Base-by-base conservation (phyloP, 495 filamentous ascomycete genomes). In the Tuber melanosporum region DNA sequence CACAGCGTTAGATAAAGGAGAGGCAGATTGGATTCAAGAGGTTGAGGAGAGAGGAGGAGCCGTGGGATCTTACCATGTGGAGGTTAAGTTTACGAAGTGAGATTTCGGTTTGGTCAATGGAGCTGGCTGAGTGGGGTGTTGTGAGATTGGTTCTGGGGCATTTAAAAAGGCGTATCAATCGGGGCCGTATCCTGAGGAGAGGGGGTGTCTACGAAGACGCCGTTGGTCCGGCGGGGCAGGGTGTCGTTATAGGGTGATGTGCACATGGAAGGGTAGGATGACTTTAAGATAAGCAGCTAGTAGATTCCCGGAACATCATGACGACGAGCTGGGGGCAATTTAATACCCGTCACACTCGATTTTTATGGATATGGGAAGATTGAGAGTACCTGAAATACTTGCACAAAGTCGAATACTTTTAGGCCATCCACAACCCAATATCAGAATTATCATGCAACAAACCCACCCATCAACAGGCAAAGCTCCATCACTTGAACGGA, bases 11-110 rank as follows among this genome's bases (percentile, higher is more conserved):
- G 84, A 99, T 95, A 86, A 98, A 98, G 82, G 93, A 91, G 85
- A 98, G 94, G 45, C n/a, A 94, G 66, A 96, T 89, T 15, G 96
- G 95, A 86, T 99, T 98, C 95, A 98, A 98, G 71, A 96, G 91
- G 84, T 98, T 95, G 3, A 99, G 91, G 77, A 97, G 90, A 22
- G 94, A 90, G 0, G 94, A 98, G 36, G 93, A 90, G 74, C 95
- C 96, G 85, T 96, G 91, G 3, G 93, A 85, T 98, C 96, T 96
- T 96, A 99, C 95, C 95, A 99, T 81, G 90, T 90, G 80, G 91
- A 92, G 82, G 96, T 96, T 77, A 99, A 92, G 77, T 90, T 89
- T 82, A 93, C 92, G 88, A 99, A 99, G 86, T 99, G 93, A 91
- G 76, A 98, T 87, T 86, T 99, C 96, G 82, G 90, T 87, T 73